Evolutionary conservation across 495 filamentous ascomycete genomes (phyloP), one percentile per base, ranked within the genome.

Genomic region (Hyaloscypha variabilis): DNA sequence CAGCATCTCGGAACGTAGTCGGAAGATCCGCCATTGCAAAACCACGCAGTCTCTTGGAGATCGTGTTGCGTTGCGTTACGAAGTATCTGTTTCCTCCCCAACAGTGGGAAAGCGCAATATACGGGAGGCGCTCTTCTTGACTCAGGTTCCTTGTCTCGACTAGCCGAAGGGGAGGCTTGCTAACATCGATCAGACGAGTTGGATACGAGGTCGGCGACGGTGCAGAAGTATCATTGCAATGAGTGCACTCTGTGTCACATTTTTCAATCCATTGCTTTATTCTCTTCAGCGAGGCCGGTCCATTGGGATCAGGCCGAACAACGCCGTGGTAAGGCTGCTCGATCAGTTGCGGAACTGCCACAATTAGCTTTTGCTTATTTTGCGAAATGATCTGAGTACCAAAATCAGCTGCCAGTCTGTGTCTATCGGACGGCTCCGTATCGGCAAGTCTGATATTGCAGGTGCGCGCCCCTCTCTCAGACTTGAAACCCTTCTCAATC

Each of bases 1-100:
- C 57, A 24, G 76, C 73, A 58, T 77, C 73, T 64, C 66, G 64
- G 50, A 73, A 71, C 53, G 71, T 68, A 28, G 56, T 60, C 21
- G 66, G 54, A 8, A 64, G 46, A 19, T 11, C 36, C 8, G n/a
- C 36, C 19, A 49, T 24, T 17, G 31, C 17, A 50, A 61, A 49
- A 19, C 49, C 49, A 51, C 17, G 19, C 19, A 51, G 14, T 51
- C 49, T 51, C 49, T 51, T 24, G 23, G 14, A 51, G 6, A 51
- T 51, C 6, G 49, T 51, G 31, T 5, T 3, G 50, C 31, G 34
- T 49, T 21, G 6, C 58, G 58, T 46, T 50, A 6, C n/a, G 58
- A 61, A 50, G 8, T 19, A 19, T 49, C 31, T 25, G 17, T 61
- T 61, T 46, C 58, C 34, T 61, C 62, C 62, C 62, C 62, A 64